Base-by-base conservation (phyloP, 2,329 filamentous ascomycete genomes). In the Drechslera avenae region DNA sequence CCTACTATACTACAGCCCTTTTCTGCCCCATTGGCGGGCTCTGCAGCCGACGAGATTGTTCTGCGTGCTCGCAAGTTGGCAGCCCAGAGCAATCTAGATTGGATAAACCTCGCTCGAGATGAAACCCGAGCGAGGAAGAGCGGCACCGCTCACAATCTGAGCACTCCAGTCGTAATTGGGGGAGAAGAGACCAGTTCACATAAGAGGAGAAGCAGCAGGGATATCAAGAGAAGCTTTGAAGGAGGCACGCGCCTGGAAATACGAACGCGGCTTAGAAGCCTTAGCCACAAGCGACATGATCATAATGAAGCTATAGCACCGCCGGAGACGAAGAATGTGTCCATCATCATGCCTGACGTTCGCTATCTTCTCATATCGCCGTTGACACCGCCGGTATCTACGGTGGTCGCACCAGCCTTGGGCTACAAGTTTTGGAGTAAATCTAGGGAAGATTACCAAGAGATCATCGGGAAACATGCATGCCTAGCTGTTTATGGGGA, bases 401-500 rank as follows among this genome's bases (percentile, higher is more conserved):
- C 63, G 7, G 48, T 73, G 14, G 63, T 63, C 2, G 73, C 74
- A 7, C 65, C 72, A 10, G 59, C 66, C 1, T 46, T 75, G 13
- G 64, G 59, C 3, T 55, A 52, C 16, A 67, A 57, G 28, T 62
- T 70, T 23, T 72, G 69, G 69, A 60, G 45, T 26, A 62, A 52
- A 17, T 43, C 56, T 14, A 52, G 44, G 2, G 54, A 58, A 19
- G 39, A 43, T 1, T 7, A 47, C 12, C 44, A 47, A 4, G 60
- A 69, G 9, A 46, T 58, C 9, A 47, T 72, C 31, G 63, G 60
- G 4, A 64, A 60, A 31, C 59, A 68, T 39, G 45, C 46, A 4
- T 87, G 87, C 0, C 70, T 96, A 28, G 86, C 84, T 0, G 73
- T 96, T 0, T 96, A 86, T 65, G 93, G 92, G 1, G 84, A 87